phyloP scores from a whole-genome alignment of 768 basidiomycete species.

The Antrodiella citrinella region DNA sequence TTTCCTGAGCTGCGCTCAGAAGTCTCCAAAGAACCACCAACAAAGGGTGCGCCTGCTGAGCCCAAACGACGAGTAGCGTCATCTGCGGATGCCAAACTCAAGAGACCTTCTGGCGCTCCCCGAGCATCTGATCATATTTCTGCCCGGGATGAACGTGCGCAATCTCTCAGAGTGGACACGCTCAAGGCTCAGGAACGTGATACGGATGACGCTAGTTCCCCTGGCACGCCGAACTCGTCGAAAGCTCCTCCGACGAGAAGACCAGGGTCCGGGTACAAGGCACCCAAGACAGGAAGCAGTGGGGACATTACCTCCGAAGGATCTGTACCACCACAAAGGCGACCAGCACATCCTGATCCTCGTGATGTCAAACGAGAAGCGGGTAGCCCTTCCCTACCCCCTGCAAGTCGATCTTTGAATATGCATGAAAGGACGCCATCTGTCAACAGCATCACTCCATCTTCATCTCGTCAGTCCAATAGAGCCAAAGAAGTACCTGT shows the following conservation, averaged over 20 bases:
- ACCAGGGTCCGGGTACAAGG: conserved; percentile 43
- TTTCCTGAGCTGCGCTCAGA: background rate
- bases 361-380: conserved; percentile 20
- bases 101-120: conserved; percentile 9
- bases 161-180: conserved; percentile 19
- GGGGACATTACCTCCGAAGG: conserved; percentile 10
- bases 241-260: conserved; percentile 22
- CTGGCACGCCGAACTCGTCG: conserved; percentile 15
- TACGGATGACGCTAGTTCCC: conserved; percentile 6
- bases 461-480: background rate
- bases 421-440: background rate
- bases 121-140: conserved; percentile 21
- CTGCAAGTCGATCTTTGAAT: conserved; percentile 11
- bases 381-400: conserved; percentile 25
- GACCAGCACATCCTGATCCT: conserved; percentile 19
- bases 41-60: conserved; percentile 12
- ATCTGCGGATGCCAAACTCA: conserved; percentile 16
- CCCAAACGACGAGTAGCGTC: conserved; percentile 38
- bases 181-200: conserved; percentile 14
- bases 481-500: background rate
- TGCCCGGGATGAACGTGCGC: conserved; percentile 39
- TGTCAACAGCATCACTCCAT: background rate
- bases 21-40: conserved; percentile 2
- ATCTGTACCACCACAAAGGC: conserved; percentile 17
- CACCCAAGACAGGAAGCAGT: conserved; percentile 23